phyloP scores from a whole-genome alignment of 352 stramenopile species.

The Pythium rhizo-oryzae region DNA sequence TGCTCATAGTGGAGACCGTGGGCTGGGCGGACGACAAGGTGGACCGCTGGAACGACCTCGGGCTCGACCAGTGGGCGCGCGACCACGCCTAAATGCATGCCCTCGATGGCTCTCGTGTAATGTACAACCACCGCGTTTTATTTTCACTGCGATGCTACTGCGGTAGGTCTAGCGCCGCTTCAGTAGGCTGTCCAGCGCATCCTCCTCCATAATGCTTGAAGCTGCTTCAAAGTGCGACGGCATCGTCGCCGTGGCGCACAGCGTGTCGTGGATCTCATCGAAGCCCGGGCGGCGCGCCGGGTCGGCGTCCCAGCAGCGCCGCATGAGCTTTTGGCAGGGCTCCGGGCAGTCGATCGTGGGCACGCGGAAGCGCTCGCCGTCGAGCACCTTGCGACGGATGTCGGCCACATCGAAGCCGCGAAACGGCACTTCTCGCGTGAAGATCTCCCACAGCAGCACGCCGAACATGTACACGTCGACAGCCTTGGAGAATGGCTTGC shows the following conservation, averaged over 20 bases:
- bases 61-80: constrained; percentile 63
- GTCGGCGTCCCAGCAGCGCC: constrained; percentile 66
- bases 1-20: constrained; percentile 45
- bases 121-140: background rate
- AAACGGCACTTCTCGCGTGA: constrained; percentile 80
- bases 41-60: constrained; percentile 81
- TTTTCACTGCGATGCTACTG: background rate
- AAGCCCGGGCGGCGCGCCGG: constrained; percentile 55
- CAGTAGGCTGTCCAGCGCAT: constrained; percentile 24
- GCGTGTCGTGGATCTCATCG: constrained; percentile 52
- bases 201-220: constrained; percentile 14
- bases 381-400: constrained; percentile 71
- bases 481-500: constrained; percentile 83
- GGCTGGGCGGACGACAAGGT: constrained; percentile 61
- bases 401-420: constrained; percentile 69
- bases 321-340: constrained; percentile 66
- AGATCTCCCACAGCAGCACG: constrained; percentile 92
- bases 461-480: constrained; percentile 95
- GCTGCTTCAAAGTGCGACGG: constrained; percentile 1
- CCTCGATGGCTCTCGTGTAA: no score
- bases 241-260: constrained; percentile 22
- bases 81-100: constrained; percentile 17
- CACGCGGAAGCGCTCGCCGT: constrained; percentile 73
- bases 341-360: constrained; percentile 71
- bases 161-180: constrained; percentile 11